Evolutionary conservation across 192 early-diverging fungal genomes (phyloP).

Genomic region (Backusella psychrophila): DNA sequence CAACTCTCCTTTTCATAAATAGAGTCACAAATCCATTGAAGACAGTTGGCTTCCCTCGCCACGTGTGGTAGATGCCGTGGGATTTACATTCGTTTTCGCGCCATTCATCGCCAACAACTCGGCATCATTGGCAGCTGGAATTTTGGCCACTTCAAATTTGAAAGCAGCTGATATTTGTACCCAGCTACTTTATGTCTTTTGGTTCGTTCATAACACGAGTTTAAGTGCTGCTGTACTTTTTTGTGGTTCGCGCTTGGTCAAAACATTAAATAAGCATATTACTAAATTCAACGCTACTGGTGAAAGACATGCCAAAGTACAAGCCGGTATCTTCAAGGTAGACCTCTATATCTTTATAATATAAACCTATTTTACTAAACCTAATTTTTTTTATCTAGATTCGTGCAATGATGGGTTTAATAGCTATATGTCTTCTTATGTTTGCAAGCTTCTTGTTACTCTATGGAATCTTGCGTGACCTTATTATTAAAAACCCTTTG

Average conservation of each 20-base stretch:
- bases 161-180: conserved; percentile 14
- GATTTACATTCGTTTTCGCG: conserved; percentile 5
- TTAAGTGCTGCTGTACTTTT: conserved; percentile 15
- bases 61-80: conserved; percentile 20
- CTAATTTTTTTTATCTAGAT: conserved; percentile 3
- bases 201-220: conserved; percentile 24
- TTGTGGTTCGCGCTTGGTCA: conserved; percentile 17
- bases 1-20: not conserved
- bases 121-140: conserved; percentile 21
- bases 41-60: conserved; percentile 26
- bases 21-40: conserved; percentile 26
- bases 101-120: conserved; percentile 23
- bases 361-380: not conserved
- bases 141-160: conserved; percentile 11
- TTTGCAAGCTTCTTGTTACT: conserved; percentile 31
- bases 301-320: conserved; percentile 16
- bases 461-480: conserved; percentile 31
- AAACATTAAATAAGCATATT: conserved; percentile 16
- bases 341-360: not conserved
- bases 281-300: conserved; percentile 15
- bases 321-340: conserved; percentile 24
- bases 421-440: conserved; percentile 15
- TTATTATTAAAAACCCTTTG: conserved; percentile 16
- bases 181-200: conserved; percentile 24
- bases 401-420: conserved; percentile 16